phyloP scores from a whole-genome alignment of 2,329 filamentous ascomycete species.

The Alternaria gansuensis region DNA sequence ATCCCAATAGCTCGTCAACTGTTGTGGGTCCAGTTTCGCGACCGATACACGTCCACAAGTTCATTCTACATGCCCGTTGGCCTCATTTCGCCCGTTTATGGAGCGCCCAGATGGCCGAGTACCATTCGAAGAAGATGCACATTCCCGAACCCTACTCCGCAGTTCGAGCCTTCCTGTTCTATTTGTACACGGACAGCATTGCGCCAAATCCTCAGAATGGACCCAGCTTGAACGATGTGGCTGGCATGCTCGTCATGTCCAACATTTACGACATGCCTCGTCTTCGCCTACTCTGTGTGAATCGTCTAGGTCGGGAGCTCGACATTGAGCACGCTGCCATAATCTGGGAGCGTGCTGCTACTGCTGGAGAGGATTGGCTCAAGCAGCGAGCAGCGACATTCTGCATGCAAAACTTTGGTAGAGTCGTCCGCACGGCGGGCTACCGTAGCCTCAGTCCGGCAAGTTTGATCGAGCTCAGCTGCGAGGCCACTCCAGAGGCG shows the following conservation, averaged over 20 bases:
- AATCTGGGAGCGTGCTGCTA: slow-evolving; percentile 92
- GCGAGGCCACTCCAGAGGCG: slow-evolving; percentile 93
- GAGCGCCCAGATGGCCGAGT: slow-evolving; percentile 94
- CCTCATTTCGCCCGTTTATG: slow-evolving; percentile 94
- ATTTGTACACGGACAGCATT: slow-evolving; percentile 96
- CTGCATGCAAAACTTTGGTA: slow-evolving; percentile 93
- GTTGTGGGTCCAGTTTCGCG: slow-evolving; percentile 63
- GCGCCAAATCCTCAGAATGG: slow-evolving; percentile 56
- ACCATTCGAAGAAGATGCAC: slow-evolving; percentile 96
- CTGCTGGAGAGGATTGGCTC: slow-evolving; percentile 93
- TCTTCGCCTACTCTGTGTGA: slow-evolving; percentile 87
- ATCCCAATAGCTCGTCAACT: slow-evolving; percentile 50
- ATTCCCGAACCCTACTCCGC: slow-evolving; percentile 96
- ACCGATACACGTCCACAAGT: slow-evolving; percentile 92
- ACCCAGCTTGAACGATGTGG: slow-evolving; percentile 79
- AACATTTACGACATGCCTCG: slow-evolving; percentile 98
- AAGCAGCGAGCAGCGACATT: slow-evolving; percentile 86
- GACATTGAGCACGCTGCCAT: slow-evolving; percentile 95
- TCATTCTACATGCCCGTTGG: slow-evolving; percentile 95
- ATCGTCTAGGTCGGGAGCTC: slow-evolving; percentile 86
- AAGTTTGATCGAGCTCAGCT: slow-evolving; percentile 87
- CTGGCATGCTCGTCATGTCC: slow-evolving; percentile 94
- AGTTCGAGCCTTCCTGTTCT: slow-evolving; percentile 93
- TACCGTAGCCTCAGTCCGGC: slow-evolving; percentile 82
- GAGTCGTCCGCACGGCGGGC: slow-evolving; percentile 86